Conservation (phyloP, 1,284 basidiomycete species). For the Austroboletus olivaceoglutinosus region DNA sequence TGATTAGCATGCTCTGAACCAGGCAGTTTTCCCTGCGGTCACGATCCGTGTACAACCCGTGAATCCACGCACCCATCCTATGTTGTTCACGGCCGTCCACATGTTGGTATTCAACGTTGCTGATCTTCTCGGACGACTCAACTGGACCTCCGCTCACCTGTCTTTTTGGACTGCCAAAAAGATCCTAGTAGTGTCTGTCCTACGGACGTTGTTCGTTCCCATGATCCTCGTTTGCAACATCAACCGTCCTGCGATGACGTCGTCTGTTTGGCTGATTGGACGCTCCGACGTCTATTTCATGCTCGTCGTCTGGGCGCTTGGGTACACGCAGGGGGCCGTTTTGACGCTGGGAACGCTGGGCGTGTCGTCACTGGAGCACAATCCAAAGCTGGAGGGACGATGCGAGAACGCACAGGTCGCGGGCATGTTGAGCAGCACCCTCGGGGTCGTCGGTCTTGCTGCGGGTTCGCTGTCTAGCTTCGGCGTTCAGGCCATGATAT, state of each 20-base stretch:
- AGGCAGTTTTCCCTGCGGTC: constrained; percentile 84
- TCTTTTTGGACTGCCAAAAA: constrained; percentile 61
- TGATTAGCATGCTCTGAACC: background rate
- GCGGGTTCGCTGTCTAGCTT: background rate
- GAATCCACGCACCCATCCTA: constrained; percentile 53
- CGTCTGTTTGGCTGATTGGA: constrained; percentile 47
- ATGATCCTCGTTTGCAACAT: constrained; percentile 83
- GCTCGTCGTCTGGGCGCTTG: constrained; percentile 66
- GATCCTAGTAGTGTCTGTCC: constrained; percentile 61
- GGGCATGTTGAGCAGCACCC: background rate
- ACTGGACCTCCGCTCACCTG: constrained; percentile 63
- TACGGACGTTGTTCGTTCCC: constrained; percentile 76
- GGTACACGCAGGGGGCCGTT: constrained; percentile 71
- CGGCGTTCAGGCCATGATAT: background rate
- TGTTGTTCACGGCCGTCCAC: constrained; percentile 67
- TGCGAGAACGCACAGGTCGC: background rate
- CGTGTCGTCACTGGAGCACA: background rate
- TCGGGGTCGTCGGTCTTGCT: background rate
- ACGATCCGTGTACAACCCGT: constrained; percentile 71
- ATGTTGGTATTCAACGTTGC: constrained; percentile 73
- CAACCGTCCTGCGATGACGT: constrained; percentile 38
- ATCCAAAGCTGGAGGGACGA: background rate
- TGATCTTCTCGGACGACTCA: constrained; percentile 73
- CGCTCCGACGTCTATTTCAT: constrained; percentile 75
- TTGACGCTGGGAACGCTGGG: constrained; percentile 53